Base-by-base conservation (phyloP, 495 filamentous ascomycete species). In the Daldinia decipiens region DNA sequence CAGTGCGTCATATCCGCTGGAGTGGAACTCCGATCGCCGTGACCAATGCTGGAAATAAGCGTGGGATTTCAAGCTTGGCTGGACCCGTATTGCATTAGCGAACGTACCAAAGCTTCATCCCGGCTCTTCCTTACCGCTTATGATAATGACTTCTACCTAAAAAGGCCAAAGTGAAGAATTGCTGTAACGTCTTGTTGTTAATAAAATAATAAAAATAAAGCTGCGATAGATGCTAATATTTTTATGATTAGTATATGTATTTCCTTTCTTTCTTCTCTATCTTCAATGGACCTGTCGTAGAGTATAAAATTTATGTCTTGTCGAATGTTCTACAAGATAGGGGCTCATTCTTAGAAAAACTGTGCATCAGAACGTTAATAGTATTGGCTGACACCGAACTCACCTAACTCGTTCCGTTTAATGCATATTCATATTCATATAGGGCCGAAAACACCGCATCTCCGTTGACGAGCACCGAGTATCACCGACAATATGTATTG, bases 1-100 rank as follows among this genome's bases (percentile, higher is more conserved):
- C 34, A 68, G 59, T 68, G 62, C 70, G 70, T 68, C 66, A 68
- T 73, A 73, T 19, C 65, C 65, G 34, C 29, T 58, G 58, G 32
- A 53, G 62, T 59, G 67, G 67, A 12, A 61, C 61, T 51, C 51
- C 52, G 65, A 68, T 68, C 65, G 40, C 70, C 59, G 63, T 47
- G 31, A 54, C 64, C 50, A 45, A 52, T 34, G 27, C 29, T 66
- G 51, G 47, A 24, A 65, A 56, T 65, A 58, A 58, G 50, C 50
- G 50, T 31, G 50, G 12, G 31, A 31, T 62, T 59, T 57, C 51
- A 68, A 21, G 51, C 57, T 68, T 62, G 12, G 19, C 27, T 67
- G 6, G 57, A 27, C 43, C 62, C 62, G 19, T 43, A 38, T 65
- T 59, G 29, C 43, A 32, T 55, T 55, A 63, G 51, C 26, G 47